Percentiles rank a stretch among this genome's conserved stretches.
phyloP scores from a whole-genome alignment of 306 rosid species.

The Rosa chinensis region DNA sequence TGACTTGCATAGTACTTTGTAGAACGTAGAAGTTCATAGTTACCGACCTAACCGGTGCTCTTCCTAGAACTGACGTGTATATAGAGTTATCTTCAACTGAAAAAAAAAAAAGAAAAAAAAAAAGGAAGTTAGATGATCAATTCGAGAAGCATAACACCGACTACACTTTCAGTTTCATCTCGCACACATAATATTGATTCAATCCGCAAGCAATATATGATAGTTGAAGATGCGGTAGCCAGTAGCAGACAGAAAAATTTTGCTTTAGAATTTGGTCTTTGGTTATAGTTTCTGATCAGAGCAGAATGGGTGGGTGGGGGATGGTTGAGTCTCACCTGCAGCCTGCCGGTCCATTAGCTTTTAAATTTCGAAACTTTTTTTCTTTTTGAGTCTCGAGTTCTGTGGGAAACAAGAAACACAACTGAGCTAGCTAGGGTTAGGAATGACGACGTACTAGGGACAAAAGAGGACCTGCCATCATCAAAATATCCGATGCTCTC shows the following conservation, averaged over 20 bases:
- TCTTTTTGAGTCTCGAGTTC: background rate
- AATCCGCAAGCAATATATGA: background rate
- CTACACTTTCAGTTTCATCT: background rate
- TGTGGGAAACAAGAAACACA: slow-evolving; percentile 3
- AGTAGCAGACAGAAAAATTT: background rate
- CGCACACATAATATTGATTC: background rate
- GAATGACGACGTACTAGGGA: slow-evolving; percentile 23
- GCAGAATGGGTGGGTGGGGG: slow-evolving; percentile 46
- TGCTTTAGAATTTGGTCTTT: background rate
- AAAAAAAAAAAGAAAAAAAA: too few relatives aligned
- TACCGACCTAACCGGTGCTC: too few relatives aligned
- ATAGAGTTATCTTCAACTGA: background rate
- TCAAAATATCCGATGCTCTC: slow-evolving; percentile 63
- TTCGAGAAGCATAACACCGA: slow-evolving; percentile 2
- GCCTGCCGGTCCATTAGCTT: background rate
- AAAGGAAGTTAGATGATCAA: background rate
- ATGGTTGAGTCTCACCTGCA: slow-evolving; percentile 45
- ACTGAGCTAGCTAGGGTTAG: slow-evolving; percentile 5
- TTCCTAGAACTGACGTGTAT: too few relatives aligned
- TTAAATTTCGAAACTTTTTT: background rate
- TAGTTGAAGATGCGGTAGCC: background rate
- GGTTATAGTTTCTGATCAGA: background rate
- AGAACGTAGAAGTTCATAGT: too few relatives aligned
- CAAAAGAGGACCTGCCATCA: slow-evolving; percentile 45
- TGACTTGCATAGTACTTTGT: too few relatives aligned